Evolutionary conservation across 2,329 filamentous ascomycete genomes (phyloP).

Genomic region (Cladophialophora yegresii): DNA sequence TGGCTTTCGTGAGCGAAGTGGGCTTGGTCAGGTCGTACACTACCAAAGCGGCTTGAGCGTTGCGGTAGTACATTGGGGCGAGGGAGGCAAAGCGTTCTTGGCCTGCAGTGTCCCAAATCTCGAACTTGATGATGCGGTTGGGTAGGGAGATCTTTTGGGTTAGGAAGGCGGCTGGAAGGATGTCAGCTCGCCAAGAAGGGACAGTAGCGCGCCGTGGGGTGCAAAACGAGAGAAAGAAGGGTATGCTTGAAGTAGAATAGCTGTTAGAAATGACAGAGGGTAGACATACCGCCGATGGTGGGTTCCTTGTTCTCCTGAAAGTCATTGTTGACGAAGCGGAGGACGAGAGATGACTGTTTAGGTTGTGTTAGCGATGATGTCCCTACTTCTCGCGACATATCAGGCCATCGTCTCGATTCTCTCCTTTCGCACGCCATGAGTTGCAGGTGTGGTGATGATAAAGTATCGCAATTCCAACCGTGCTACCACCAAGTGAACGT

Average conservation of each 20-base stretch:
- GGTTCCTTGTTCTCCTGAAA: conserved; percentile 99
- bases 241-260: not conserved
- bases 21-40: conserved; percentile 99
- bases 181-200: conserved; percentile 15
- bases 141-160: conserved; percentile 98
- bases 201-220: not conserved
- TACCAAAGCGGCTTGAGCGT: conserved; percentile 94
- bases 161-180: conserved; percentile 77
- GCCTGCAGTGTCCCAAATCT: conserved; percentile 98
- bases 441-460: conserved; percentile 23
- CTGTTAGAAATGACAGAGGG: not conserved
- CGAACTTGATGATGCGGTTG: conserved; percentile 83
- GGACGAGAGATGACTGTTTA: conserved; percentile 86
- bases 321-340: conserved; percentile 99
- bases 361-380: conserved; percentile 29
- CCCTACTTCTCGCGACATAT: not conserved
- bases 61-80: conserved; percentile 99
- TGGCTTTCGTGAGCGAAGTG: conserved; percentile 91
- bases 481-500: conserved; percentile 16
- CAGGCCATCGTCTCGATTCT: conserved; percentile 4
- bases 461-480: conserved; percentile 27
- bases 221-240: not conserved
- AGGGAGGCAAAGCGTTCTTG: conserved; percentile 96
- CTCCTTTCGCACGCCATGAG: not conserved
- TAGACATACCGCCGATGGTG: conserved; percentile 82